A percentile compares a stretch with the other conserved stretches of the same genome.
Conservation (phyloP, 2,329 filamentous ascomycete genomes). For the Purpureocillium takamizusanense region DNA sequence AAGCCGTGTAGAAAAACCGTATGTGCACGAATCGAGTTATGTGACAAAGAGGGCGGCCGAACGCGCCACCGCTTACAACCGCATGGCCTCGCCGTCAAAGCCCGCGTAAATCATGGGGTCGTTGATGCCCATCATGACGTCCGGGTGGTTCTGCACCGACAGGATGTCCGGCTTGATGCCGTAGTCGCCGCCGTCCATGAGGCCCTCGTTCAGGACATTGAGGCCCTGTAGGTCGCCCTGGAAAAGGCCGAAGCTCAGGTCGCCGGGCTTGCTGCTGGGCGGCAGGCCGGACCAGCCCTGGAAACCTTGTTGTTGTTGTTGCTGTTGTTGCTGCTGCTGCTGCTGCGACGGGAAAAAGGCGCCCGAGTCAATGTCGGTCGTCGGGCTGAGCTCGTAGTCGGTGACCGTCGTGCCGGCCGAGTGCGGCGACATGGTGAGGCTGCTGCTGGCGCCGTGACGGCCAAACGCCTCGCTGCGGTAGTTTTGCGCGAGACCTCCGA, state of each 20-base stretch:
- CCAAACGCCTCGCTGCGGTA: constrained; percentile 41
- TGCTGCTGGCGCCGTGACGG: constrained; percentile 20
- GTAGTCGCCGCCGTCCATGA: constrained; percentile 42
- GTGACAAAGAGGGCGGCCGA: too few relatives aligned
- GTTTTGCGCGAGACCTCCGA: constrained; percentile 18
- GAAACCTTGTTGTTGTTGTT: neutral
- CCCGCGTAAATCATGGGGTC: constrained; percentile 51
- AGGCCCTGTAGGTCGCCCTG: constrained; percentile 32
- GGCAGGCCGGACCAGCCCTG: neutral
- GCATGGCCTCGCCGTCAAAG: constrained; percentile 36
- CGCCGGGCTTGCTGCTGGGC: constrained; percentile 7
- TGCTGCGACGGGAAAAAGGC: constrained; percentile 26
- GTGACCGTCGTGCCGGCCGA: constrained; percentile 27
- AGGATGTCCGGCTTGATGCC: constrained; percentile 48
- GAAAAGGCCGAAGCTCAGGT: neutral
- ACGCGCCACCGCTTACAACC: constrained; percentile 26
- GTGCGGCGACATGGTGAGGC: constrained; percentile 43
- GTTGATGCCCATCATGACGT: constrained; percentile 47
- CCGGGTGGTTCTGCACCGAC: constrained; percentile 40
- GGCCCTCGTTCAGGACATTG: constrained; percentile 37
- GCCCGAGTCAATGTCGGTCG: constrained; percentile 22
- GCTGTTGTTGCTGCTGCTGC: constrained; percentile 11
- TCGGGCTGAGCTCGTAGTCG: constrained; percentile 27
- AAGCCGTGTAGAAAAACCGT: too few relatives aligned
- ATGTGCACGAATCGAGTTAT: too few relatives aligned